Evolutionary conservation across 352 stramenopile genomes (phyloP).

Genomic region (Pythium periplocum): DNA sequence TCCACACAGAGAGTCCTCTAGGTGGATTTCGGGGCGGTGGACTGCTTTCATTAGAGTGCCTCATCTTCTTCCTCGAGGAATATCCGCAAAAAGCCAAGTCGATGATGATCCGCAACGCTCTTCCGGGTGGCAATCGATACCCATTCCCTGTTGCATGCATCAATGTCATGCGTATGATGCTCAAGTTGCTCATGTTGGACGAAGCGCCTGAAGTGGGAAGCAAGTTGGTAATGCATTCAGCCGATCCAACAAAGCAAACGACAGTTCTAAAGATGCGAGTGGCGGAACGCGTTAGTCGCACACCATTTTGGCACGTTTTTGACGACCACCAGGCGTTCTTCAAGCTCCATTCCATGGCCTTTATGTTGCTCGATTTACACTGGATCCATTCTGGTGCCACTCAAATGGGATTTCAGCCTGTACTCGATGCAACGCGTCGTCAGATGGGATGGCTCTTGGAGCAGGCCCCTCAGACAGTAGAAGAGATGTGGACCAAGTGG

Average conservation of each 20-base stretch:
- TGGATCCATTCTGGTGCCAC: slow-evolving; percentile 76
- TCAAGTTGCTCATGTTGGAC: slow-evolving; percentile 80
- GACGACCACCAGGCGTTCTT: slow-evolving; percentile 61
- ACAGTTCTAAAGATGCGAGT: slow-evolving; percentile 71
- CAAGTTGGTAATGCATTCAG: slow-evolving; percentile 65
- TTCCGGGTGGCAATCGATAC: slow-evolving; percentile 69
- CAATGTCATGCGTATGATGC: slow-evolving; percentile 85
- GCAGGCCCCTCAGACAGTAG: slow-evolving; percentile 59
- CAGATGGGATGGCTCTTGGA: slow-evolving; percentile 82
- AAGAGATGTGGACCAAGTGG: slow-evolving; percentile 83
- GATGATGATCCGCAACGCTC: slow-evolving; percentile 78
- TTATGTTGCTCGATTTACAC: slow-evolving; percentile 81
- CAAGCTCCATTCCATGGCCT: slow-evolving; percentile 80
- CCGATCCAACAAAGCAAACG: slow-evolving; percentile 22
- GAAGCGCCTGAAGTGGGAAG: slow-evolving; percentile 58
- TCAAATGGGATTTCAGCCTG: slow-evolving; percentile 81
- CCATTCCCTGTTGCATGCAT: slow-evolving; percentile 80
- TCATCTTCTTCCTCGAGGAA: slow-evolving; percentile 73
- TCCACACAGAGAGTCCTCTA: slow-evolving; percentile 76
- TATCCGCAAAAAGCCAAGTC: slow-evolving; percentile 65
- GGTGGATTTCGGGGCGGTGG: slow-evolving; percentile 74
- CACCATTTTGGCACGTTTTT: slow-evolving; percentile 79
- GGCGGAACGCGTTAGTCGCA: slow-evolving; percentile 72
- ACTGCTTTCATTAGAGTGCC: slow-evolving; percentile 62
- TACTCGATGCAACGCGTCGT: slow-evolving; percentile 67